Percentiles rank a stretch among this genome's conserved stretches.
Evolutionary conservation across 306 rosid genomes (phyloP).

Genomic region (Canavalia gladiata): DNA sequence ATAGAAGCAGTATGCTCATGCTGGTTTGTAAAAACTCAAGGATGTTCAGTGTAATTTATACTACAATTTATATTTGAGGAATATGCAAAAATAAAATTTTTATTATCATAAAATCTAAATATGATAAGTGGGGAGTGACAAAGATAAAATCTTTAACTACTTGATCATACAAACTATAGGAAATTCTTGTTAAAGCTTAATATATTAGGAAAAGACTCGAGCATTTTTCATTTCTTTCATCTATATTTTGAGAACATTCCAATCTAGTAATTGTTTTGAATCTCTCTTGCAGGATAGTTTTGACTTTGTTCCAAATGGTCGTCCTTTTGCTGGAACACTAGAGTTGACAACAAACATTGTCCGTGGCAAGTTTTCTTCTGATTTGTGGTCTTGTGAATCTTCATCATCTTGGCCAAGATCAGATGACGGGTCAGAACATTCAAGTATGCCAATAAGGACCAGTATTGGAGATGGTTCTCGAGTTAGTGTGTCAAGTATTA

Average conservation of each 20-base stretch:
- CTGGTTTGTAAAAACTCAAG: not conserved
- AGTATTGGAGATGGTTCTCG: conserved; percentile 87
- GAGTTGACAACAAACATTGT: conserved; percentile 60
- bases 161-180: not conserved
- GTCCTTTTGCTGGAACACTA: conserved; percentile 64
- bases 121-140: not conserved
- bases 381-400: conserved; percentile 59
- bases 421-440: conserved; percentile 73
- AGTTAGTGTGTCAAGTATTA: conserved; percentile 82
- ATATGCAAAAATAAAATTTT: conserved; percentile 24
- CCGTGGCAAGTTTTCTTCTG: conserved; percentile 66
- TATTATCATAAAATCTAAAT: not conserved
- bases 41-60: not conserved
- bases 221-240: not conserved
- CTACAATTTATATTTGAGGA: not conserved
- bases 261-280: conserved; percentile 29
- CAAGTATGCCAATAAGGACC: conserved; percentile 78
- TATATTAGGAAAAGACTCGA: not conserved
- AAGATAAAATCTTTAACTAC: not conserved
- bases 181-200: conserved; percentile 24
- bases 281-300: conserved; percentile 61
- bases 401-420: conserved; percentile 55
- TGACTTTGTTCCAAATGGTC: conserved; percentile 54
- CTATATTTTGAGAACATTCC: conserved; percentile 29
- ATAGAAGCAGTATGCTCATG: not conserved